Evolutionary conservation across 179 eudicot genomes (phyloP), one percentile per base, ranked within the genome.

Genomic region (Vitellaria paradoxa): DNA sequence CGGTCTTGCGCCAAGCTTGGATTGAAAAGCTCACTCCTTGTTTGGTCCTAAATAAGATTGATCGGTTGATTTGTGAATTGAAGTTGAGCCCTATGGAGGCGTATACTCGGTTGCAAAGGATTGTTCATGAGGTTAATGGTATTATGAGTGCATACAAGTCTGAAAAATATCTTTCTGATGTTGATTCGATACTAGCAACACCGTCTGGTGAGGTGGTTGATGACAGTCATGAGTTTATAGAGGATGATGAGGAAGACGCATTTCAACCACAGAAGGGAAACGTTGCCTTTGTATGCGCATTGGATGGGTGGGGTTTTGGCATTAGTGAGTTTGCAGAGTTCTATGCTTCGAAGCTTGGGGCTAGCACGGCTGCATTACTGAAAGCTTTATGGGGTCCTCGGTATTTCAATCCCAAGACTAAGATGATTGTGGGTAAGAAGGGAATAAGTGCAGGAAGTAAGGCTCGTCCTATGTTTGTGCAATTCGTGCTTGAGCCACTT

Each of bases 241-340:
- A 93, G 88, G 93, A 90, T 78, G 97, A 92, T 47, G 97, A 89
- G 81, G 99, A 90, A 73, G 99, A 91, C 73, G 86, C 88, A 0
- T 95, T 93, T 84, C 97, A 93, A 64, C 97, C 99, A 8, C 97
- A 91, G n/a, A 95, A 91, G 82, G 99, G 99, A 26, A 95, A 93
- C 87, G 97, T 95, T 45, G 94, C 85, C 9, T 95, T 95, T 90
- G 97, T 78, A 4, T 95, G 99, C 86, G 99, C 92, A 60, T 81
- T 95, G 23, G 99, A 95, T 86, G 99, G 97, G 6, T 93, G 99
- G 99, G 99, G 97, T 24, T 95, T 95, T 76, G 73, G 89, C 46
- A 83, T 92, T 17, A 55, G 70, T 21, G 91, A 91, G 80, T 95
- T 95, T 87, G 97, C 97, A 4, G 89, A 90, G 84, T 88, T 95